Conservation (phyloP, 805 yeast species). For the Sporopachydermia quercuum region DNA sequence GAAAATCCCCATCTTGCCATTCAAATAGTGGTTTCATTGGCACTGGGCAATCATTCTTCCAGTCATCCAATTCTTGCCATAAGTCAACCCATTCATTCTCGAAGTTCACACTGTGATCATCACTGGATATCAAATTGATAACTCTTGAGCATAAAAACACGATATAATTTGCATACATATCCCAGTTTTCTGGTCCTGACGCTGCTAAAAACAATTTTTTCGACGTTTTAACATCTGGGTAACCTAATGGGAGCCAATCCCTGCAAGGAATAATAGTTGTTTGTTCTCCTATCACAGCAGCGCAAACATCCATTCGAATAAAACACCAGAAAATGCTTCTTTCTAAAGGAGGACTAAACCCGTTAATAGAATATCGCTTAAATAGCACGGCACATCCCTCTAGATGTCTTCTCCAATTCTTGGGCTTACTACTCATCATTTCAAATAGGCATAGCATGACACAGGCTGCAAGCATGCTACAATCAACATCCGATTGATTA, state of each 20-base stretch:
- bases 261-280: conserved; percentile 22
- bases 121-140: conserved; percentile 20
- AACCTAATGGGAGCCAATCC: conserved; percentile 21
- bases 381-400: conserved; percentile 25
- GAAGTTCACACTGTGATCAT: conserved; percentile 13
- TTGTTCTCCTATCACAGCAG: conserved; percentile 23
- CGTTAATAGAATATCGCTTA: conserved; percentile 23
- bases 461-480: conserved; percentile 22
- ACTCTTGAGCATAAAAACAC: conserved; percentile 25
- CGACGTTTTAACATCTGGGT: conserved; percentile 10
- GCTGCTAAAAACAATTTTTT: neutral
- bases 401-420: conserved; percentile 24
- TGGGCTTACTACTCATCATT: conserved; percentile 24
- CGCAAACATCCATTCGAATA: conserved; percentile 26
- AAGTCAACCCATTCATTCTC: conserved; percentile 24
- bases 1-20: conserved; percentile 15
- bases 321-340: conserved; percentile 30
- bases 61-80: conserved; percentile 25
- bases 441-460: conserved; percentile 29
- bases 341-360: conserved; percentile 20
- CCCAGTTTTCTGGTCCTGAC: conserved; percentile 6
- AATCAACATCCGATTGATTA: conserved; percentile 6
- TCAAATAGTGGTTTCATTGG: conserved; percentile 21
- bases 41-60: conserved; percentile 24
- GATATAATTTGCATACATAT: conserved; percentile 26